A percentile compares a stretch with the other conserved stretches of the same genome.
phyloP scores from a whole-genome alignment of 495 filamentous ascomycete genomes.

The Daldinia bambusicola region DNA sequence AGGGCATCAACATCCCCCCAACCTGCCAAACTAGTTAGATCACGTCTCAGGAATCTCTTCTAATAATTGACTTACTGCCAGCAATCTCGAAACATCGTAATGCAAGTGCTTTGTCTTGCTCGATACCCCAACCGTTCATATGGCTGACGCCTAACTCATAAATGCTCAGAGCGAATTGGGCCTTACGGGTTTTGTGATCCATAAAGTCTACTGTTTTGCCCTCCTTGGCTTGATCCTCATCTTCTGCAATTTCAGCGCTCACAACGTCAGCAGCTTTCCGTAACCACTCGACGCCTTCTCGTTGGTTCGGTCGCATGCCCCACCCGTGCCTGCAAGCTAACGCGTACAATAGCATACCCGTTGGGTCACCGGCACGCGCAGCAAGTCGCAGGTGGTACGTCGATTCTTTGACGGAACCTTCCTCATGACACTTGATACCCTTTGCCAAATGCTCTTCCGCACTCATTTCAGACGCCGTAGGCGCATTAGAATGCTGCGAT shows the following conservation, averaged over 20 bases:
- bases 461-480: conserved; percentile 66
- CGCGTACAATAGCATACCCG: conserved; percentile 94
- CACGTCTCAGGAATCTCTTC: not conserved
- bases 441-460: conserved; percentile 88
- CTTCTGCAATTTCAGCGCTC: conserved; percentile 80
- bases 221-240: conserved; percentile 73
- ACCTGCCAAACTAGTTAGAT: conserved; percentile 53
- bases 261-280: conserved; percentile 89
- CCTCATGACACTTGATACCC: conserved; percentile 88
- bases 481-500: conserved; percentile 60
- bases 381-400: conserved; percentile 95
- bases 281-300: conserved; percentile 90
- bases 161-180: conserved; percentile 92
- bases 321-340: conserved; percentile 97
- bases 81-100: conserved; percentile 96
- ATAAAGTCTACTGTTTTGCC: conserved; percentile 69
- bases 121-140: conserved; percentile 97
- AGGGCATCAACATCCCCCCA: conserved; percentile 98
- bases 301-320: conserved; percentile 92
- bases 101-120: conserved; percentile 88
- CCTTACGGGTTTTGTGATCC: conserved; percentile 80
- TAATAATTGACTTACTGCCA: conserved; percentile 66
- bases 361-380: conserved; percentile 83
- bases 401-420: conserved; percentile 85
- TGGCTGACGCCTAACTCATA: conserved; percentile 98